phyloP scores from a whole-genome alignment of 1,284 basidiomycete species.

The Cronartium ribicola region DNA sequence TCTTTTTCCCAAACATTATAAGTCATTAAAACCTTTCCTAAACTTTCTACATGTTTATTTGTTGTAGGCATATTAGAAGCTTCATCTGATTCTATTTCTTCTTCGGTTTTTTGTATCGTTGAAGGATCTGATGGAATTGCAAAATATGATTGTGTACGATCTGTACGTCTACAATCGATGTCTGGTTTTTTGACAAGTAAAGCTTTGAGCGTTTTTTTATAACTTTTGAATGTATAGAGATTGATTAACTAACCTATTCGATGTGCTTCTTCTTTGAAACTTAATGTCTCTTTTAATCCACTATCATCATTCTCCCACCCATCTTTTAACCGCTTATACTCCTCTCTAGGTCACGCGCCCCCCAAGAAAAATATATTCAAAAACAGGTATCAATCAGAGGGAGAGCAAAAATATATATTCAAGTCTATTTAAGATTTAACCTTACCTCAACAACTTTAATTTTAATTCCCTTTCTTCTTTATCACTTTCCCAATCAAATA shows the following conservation, averaged over 20 bases:
- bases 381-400: constrained; percentile 44
- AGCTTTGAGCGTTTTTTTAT: too few species aligned
- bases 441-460: constrained; percentile 44
- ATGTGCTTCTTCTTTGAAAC: constrained; percentile 49
- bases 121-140: constrained; percentile 49
- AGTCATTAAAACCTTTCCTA: constrained; percentile 77
- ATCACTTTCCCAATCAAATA: constrained; percentile 67
- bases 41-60: constrained; percentile 76
- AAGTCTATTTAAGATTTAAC: constrained; percentile 35
- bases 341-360: constrained; percentile 56
- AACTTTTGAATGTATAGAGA: not conserved
- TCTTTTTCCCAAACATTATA: constrained; percentile 82
- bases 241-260: constrained; percentile 45
- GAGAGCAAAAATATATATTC: constrained; percentile 35
- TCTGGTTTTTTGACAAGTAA: too few species aligned
- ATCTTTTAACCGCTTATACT: constrained; percentile 66
- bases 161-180: constrained; percentile 95
- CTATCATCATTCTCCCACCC: constrained; percentile 77
- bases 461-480: constrained; percentile 45
- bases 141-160: constrained; percentile 83
- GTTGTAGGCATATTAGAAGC: constrained; percentile 73
- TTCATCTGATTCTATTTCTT: constrained; percentile 56
- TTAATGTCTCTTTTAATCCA: constrained; percentile 51
- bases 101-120: constrained; percentile 44
- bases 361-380: not conserved